phyloP scores from a whole-genome alignment of 2,329 filamentous ascomycete species.

The Colletotrichum sp. region DNA sequence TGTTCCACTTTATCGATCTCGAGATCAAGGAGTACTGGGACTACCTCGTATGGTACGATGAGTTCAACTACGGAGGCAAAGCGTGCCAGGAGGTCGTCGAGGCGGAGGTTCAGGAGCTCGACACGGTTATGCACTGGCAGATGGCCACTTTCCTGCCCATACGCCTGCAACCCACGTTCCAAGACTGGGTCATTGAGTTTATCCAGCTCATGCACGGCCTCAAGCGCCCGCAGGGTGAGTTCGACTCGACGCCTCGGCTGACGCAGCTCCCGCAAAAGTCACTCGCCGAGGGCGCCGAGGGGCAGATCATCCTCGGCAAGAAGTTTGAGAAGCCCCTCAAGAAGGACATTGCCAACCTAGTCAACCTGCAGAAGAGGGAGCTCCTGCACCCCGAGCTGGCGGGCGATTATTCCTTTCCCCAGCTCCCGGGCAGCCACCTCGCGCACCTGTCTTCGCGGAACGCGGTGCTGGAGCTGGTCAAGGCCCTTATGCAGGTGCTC shows the following conservation, averaged over 20 bases:
- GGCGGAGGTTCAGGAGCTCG: conserved; percentile 73
- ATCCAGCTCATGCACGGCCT: conserved; percentile 90
- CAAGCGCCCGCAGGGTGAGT: conserved; percentile 69
- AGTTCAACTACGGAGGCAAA: conserved; percentile 98
- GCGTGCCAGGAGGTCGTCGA: conserved; percentile 85
- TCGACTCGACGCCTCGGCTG: conserved; percentile 57
- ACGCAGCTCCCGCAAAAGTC: conserved; percentile 66
- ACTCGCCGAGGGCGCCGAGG: conserved; percentile 64
- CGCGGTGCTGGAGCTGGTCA: conserved; percentile 82
- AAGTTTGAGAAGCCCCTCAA: conserved; percentile 88
- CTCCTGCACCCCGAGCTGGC: conserved; percentile 88
- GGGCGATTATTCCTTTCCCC: conserved; percentile 84
- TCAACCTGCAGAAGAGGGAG: conserved; percentile 86
- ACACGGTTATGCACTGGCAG: conserved; percentile 99
- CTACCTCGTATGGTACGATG: conserved; percentile 98
- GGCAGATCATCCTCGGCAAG: conserved; percentile 75
- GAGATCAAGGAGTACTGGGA: conserved; percentile 99
- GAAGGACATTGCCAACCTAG: conserved; percentile 83
- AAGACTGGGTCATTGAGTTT: conserved; percentile 94
- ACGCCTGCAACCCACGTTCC: conserved; percentile 82
- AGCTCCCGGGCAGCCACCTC: conserved; percentile 75
- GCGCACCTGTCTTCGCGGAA: conserved; percentile 40
- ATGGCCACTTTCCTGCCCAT: conserved; percentile 86
- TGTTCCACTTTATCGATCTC: conserved; percentile 97
- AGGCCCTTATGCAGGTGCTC: conserved; percentile 90